Evolutionary conservation across 495 filamentous ascomycete species (phyloP), one percentile per base, ranked within the genome.

Genomic region (Mytilinidion resinicola): DNA sequence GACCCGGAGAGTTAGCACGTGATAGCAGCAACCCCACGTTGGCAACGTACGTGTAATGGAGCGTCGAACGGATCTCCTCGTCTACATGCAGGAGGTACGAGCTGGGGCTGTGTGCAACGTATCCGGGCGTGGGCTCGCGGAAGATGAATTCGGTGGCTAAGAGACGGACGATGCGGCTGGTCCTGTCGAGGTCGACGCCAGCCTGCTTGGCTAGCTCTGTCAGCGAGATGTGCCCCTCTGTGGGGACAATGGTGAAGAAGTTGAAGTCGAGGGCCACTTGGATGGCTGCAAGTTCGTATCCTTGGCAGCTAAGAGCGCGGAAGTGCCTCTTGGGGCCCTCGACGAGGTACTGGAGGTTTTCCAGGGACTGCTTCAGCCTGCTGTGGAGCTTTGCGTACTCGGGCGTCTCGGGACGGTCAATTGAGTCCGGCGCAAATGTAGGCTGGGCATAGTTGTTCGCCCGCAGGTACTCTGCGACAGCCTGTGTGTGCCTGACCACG

Each of bases 221-320:
- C 1, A 65, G 4, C 2, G 36, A 10, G 19, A 72, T 67, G 0
- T 44, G 48, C 6, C 56, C 56, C 14, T 58, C 38, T 51, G 2
- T 42, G 5, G 1, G 46, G n/a, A 59, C 37, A 9, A 19, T n/a
- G 30, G 33, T 35, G 46, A 71, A 72, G 51, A 71, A 74, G 3
- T 55, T 41, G 30, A 68, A 68, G 5, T 74, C 67, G 1, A 70
- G 51, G 0, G 71, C 71, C 7, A 69, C 44, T 55, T 74, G 71
- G 21, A 65, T 51, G 10, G 70, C 68, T 0, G 55, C 66, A 0
- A 74, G 43, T 1, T 74, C 70, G 55, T 71, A 65, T 33, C 51
- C 34, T 9, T 17, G 14, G 11, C 21, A 37, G 35, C 39, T 44
- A 19, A 68, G 59, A 12, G 42, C 37, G 17, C 56, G 47, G 33